phyloP scores from a whole-genome alignment of 495 filamentous ascomycete species.

The Gamarada debralockiae region DNA sequence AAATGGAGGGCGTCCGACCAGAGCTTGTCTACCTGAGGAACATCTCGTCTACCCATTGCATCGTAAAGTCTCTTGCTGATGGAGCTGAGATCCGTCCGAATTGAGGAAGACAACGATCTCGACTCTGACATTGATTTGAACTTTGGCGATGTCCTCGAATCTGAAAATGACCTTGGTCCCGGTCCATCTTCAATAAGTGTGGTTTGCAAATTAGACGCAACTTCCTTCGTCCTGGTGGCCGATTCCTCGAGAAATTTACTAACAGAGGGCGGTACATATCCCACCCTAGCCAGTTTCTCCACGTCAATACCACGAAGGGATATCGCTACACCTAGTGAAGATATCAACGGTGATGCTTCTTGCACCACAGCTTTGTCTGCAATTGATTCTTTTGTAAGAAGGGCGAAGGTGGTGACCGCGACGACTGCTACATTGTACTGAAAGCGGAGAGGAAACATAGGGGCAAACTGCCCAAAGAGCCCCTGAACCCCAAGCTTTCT shows the following conservation, averaged over 20 bases:
- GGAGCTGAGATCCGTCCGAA: neutral
- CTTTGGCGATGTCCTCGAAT: too few species aligned
- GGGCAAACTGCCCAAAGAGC: slow-evolving; percentile 30
- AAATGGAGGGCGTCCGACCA: slow-evolving; percentile 14
- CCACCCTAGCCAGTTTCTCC: too few species aligned
- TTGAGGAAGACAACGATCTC: neutral
- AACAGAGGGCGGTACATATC: too few species aligned
- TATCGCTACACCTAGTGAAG: slow-evolving; percentile 22
- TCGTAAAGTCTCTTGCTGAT: slow-evolving; percentile 16
- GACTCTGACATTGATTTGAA: too few species aligned
- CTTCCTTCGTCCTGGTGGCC: neutral
- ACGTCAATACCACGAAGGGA: slow-evolving; percentile 10
- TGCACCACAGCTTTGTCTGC: slow-evolving; percentile 10
- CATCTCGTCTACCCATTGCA: slow-evolving; percentile 11
- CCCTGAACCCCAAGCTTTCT: slow-evolving; percentile 13
- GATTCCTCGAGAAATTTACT: neutral
- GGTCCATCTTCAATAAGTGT: too few species aligned
- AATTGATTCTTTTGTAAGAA: slow-evolving; percentile 33
- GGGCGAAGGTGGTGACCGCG: slow-evolving; percentile 38
- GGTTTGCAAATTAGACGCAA: too few species aligned
- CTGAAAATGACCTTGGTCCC: too few species aligned
- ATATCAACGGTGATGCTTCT: slow-evolving; percentile 24
- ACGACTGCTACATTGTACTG: slow-evolving; percentile 26
- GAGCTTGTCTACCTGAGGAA: slow-evolving; percentile 10
- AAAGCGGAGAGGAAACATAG: slow-evolving; percentile 23